phyloP scores from a whole-genome alignment of 805 yeast species.

The Cyberlindnera mississippiensis region DNA sequence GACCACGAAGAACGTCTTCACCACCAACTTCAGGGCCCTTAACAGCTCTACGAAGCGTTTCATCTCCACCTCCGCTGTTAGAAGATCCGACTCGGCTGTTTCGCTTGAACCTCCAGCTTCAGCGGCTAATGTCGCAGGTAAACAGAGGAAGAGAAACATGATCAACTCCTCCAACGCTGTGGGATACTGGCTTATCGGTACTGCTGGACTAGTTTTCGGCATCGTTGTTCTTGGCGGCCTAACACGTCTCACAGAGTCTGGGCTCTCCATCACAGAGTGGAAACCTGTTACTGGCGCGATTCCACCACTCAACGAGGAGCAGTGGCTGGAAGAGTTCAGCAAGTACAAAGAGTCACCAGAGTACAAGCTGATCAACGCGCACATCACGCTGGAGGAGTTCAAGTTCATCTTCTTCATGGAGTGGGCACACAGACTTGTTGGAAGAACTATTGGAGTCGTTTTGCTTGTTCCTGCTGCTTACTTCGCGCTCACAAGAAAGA shows the following conservation, averaged over 20 bases:
- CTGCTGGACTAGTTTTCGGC: constrained; percentile 87
- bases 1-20: constrained; percentile 3
- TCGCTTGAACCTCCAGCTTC: too few species aligned
- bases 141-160: constrained; percentile 18
- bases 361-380: constrained; percentile 82
- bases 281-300: constrained; percentile 93
- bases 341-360: constrained; percentile 88
- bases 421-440: constrained; percentile 94
- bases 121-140: constrained; percentile 1
- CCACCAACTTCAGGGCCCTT: background rate
- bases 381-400: constrained; percentile 85
- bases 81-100: too few species aligned
- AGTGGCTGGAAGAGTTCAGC: constrained; percentile 83
- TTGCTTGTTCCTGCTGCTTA: constrained; percentile 83
- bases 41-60: constrained; percentile 6
- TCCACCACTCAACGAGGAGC: constrained; percentile 77
- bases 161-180: constrained; percentile 45
- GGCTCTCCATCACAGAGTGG: constrained; percentile 97
- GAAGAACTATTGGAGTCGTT: constrained; percentile 82
- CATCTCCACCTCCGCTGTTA: constrained; percentile 12
- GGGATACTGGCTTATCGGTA: constrained; percentile 85
- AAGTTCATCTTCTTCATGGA: constrained; percentile 95
- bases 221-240: constrained; percentile 96
- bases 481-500: constrained; percentile 62
- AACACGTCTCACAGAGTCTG: constrained; percentile 93